Conservation (phyloP, 495 filamentous ascomycete genomes). For the Xylaria sp. region DNA sequence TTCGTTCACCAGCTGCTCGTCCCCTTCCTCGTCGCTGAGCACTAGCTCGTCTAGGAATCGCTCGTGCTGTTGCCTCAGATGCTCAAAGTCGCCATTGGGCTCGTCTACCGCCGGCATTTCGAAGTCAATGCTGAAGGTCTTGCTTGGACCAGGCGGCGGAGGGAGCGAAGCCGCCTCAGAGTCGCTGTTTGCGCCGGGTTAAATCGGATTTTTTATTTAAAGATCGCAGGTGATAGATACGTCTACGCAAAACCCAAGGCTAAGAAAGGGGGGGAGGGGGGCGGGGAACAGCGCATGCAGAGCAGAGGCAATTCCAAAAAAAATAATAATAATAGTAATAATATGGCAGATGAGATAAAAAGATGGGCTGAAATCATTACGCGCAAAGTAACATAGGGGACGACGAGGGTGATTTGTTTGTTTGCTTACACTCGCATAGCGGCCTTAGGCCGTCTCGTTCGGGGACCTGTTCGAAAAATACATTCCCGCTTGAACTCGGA, state of each 20-base stretch:
- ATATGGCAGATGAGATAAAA: background rate
- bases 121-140: slow-evolving; percentile 60
- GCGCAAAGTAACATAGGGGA: background rate
- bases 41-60: slow-evolving; percentile 43
- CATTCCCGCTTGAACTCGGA: slow-evolving; percentile 57
- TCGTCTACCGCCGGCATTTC: slow-evolving; percentile 45
- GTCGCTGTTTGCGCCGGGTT: slow-evolving; percentile 25
- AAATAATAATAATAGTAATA: no score
- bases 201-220: background rate
- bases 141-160: slow-evolving; percentile 50
- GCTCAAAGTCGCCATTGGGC: slow-evolving; percentile 43
- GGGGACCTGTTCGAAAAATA: slow-evolving; percentile 54
- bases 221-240: no score
- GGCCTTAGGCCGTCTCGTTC: slow-evolving; percentile 48
- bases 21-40: slow-evolving; percentile 33
- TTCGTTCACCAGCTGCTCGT: slow-evolving; percentile 30
- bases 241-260: background rate
- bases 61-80: slow-evolving; percentile 47
- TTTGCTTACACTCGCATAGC: slow-evolving; percentile 45
- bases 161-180: slow-evolving; percentile 27
- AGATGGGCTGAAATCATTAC: background rate
- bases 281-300: background rate
- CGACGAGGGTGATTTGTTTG: background rate
- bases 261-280: background rate
- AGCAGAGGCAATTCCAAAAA: background rate